phyloP scores from a whole-genome alignment of 2,329 filamentous ascomycete genomes.

The Fusarium acutatum region DNA sequence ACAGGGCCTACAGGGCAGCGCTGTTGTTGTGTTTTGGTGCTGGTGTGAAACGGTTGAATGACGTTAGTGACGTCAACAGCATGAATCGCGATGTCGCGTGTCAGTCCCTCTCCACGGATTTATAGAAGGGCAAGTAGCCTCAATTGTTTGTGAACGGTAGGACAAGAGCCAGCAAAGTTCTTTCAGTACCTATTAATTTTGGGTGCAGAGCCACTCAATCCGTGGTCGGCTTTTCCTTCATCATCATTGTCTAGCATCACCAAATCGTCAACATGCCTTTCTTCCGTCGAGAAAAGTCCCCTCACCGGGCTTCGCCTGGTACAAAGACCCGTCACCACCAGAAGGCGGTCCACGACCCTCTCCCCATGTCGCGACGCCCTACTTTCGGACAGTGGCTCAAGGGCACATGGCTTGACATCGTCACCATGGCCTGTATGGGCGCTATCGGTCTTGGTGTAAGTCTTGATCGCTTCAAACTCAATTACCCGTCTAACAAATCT shows the following conservation, averaged over 20 bases:
- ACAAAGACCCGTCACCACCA: conserved; percentile 7
- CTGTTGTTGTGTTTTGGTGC: background rate
- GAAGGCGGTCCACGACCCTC: conserved; percentile 20
- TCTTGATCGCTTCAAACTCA: background rate
- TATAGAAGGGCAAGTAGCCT: conserved; percentile 15
- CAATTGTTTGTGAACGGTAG: background rate
- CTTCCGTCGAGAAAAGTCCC: conserved; percentile 26
- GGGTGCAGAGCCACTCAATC: background rate
- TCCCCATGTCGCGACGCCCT: conserved; percentile 60
- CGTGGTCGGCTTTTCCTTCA: background rate
- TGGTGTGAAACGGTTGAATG: background rate
- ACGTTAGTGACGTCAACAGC: conserved; percentile 28
- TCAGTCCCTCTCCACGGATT: background rate
- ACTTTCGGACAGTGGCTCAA: conserved; percentile 76
- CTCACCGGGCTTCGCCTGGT: conserved; percentile 4
- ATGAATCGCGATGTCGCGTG: background rate
- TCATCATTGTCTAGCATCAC: background rate
- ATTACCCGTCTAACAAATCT: background rate
- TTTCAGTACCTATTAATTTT: background rate
- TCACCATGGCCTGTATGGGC: conserved; percentile 73
- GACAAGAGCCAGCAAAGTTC: conserved; percentile 5
- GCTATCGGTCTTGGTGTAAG: conserved; percentile 72
- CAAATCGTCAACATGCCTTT: conserved; percentile 21
- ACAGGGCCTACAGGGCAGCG: background rate
- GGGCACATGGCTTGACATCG: conserved; percentile 70